These are phyloP conservation scores for Psilocybe azurescens DNA, from an alignment of 768 basidiomycete genomes.

Conservation along the genomic window DNA sequence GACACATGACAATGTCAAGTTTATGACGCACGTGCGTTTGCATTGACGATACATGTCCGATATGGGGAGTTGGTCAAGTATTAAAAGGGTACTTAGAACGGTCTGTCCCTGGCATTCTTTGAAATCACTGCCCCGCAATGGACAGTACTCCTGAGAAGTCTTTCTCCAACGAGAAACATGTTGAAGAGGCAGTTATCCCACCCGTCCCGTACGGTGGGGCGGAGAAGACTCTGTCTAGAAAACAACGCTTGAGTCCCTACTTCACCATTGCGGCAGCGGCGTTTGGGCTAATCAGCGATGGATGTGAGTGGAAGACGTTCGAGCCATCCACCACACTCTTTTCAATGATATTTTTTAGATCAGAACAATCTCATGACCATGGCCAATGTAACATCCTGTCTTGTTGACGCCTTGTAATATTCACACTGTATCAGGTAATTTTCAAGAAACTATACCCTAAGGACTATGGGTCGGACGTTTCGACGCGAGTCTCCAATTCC, in stretches of 20 bases:
- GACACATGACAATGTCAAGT: background rate
- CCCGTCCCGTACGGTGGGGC: background rate
- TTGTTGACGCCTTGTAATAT: background rate
- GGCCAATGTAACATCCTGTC: constrained; percentile 49
- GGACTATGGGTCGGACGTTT: constrained; percentile 63
- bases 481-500: constrained; percentile 74
- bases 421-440: constrained; percentile 49
- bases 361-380: constrained; percentile 78
- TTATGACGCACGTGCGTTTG: constrained; percentile 16
- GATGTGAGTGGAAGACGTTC: constrained; percentile 41
- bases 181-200: background rate
- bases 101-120: background rate
- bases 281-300: constrained; percentile 70
- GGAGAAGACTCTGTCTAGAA: constrained; percentile 24
- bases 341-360: constrained; percentile 41
- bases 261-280: constrained; percentile 70
- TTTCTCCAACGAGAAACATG: constrained; percentile 8
- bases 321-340: background rate
- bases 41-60: background rate
- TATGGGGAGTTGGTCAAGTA: background rate
- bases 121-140: background rate
- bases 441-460: constrained; percentile 68
- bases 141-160: background rate
- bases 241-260: constrained; percentile 57
- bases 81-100: background rate